phyloP scores from a whole-genome alignment of 768 basidiomycete genomes.

The Exidia glandulosa region DNA sequence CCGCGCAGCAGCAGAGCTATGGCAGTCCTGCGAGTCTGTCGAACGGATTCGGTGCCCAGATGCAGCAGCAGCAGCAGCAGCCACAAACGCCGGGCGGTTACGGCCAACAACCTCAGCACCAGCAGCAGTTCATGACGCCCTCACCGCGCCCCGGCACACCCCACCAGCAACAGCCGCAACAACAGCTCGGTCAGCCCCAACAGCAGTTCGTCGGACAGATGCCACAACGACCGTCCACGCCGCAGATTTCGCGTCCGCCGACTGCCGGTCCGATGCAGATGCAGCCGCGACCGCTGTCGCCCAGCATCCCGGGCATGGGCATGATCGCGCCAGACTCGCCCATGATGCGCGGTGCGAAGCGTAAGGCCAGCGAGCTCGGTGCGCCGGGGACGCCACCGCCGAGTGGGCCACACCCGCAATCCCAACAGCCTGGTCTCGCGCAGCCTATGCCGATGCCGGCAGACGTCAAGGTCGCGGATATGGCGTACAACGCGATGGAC shows the following conservation, averaged over 20 bases:
- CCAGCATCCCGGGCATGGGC: background rate
- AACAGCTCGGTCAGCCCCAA: too few species aligned
- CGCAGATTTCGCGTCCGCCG: background rate
- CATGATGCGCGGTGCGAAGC: background rate
- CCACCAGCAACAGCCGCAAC: slow-evolving; percentile 11
- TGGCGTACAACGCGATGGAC: background rate
- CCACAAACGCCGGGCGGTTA: slow-evolving; percentile 19
- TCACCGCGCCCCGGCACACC: slow-evolving; percentile 8
- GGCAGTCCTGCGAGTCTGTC: slow-evolving; percentile 9
- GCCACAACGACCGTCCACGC: slow-evolving; percentile 1
- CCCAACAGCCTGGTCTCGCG: too few species aligned
- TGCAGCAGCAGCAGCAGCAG: too few species aligned
- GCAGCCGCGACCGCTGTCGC: background rate
- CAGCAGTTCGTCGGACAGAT: background rate
- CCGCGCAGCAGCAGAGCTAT: slow-evolving; percentile 10
- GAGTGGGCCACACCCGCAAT: background rate
- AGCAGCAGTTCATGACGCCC: slow-evolving; percentile 3
- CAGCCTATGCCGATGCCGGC: too few species aligned
- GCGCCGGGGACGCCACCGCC: background rate
- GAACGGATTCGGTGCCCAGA: slow-evolving; percentile 7
- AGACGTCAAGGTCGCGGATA: slow-evolving; percentile 1
- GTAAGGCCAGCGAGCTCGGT: slow-evolving; percentile 3
- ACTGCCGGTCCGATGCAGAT: background rate
- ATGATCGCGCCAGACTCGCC: background rate
- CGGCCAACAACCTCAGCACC: slow-evolving; percentile 18